Evolutionary conservation across 257 asterid species (phyloP), one percentile per base, ranked within the genome.

Genomic region (Nyctanthes arbortristis): DNA sequence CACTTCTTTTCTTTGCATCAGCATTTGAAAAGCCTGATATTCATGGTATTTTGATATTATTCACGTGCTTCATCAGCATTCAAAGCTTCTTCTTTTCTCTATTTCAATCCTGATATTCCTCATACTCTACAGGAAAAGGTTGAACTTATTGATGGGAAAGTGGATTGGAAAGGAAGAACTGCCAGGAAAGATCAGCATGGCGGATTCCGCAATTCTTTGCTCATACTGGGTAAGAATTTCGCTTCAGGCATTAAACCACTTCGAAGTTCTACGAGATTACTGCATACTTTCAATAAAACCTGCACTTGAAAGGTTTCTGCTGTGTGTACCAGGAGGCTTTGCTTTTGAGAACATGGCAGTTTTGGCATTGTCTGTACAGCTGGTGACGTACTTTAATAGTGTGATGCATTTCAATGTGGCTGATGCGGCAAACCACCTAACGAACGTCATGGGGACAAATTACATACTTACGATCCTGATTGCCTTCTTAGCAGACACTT

Each of bases 161-260:
- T 85, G 64, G 91, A 89, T 60, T 87, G 96, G 96, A 87, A 67
- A 74, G 96, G 96, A 68, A 72, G 79, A 72, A 68, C 79, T 1
- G 92, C 89, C 0, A 52, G 39, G 76, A 89, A 77, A 66, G 73
- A 76, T 8, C 77, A 74, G 71, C 92, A 87, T 79, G 96, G 96
- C 7, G 92, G 95, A 75, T 65, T 63, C 8, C 65, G 78, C 1
- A 70, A 78, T 61, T 80, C 95, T 47, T 28, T 64, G 32, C 75
- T 84, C 71, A 67, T 87, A 58, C 66, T 89, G 43, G 92, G 96
- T 88, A 79, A 33, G 7, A 16, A 11, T 4, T 22, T 40, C 34
- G 14, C 31, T 34, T 25, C 34, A 31, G 30, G 43, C 13, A 8
- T 60, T 43, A n/a, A 30, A 31, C 40, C 12, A 31, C 13, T 31